Evolutionary conservation across 2,329 filamentous ascomycete genomes (phyloP), one percentile per base, ranked within the genome.

Genomic region (Fusarium mundagurra): DNA sequence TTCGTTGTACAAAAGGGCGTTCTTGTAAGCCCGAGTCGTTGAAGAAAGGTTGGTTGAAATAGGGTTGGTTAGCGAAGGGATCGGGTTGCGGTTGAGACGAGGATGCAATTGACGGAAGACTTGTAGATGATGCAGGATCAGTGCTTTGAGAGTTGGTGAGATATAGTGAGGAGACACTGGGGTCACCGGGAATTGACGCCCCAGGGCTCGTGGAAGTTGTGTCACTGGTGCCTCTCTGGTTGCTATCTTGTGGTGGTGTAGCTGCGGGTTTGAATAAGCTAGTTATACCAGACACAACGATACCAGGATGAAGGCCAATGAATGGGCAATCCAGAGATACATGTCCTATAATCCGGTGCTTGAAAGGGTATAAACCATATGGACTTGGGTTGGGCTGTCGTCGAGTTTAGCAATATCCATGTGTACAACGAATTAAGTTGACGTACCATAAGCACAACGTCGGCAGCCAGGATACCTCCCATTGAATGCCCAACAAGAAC

Each of bases 401-500:
- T 58, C 44, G 12, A 44, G 12, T 44, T 76, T 29, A 59, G 50
- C 27, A 31, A 45, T 31, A 17, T 65, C 36, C 18, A 33, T 27
- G 13, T 31, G 29, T 20, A 51, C 31, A 61, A 57, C 43, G 14
- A n/a, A n/a, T 8, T 16, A 24, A 22, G 29, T 57, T 29, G 29
- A 55, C 83, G 78, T 77, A 87, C 88, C 81, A 93, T 88, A 50
- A 97, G 84, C 6, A 90, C 91, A 33, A 97, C 89, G 77, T 98
- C 95, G 4, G 93, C 94, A 33, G 93, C 90, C 33, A 98, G 82
- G 31, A 98, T 86, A 4, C 95, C 95, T 22, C 95, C 95, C 91
- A 98, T 96, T 47, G 94, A 97, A 81, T 98, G 95, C 2, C 95
- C 95, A 6, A 97, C 85, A 7, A 98, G 86, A 27, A 98, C 87